A percentile compares a stretch with the other conserved stretches of the same genome.
Evolutionary conservation across 345 rosid species (phyloP).

Genomic region (Iberis pinnata): DNA sequence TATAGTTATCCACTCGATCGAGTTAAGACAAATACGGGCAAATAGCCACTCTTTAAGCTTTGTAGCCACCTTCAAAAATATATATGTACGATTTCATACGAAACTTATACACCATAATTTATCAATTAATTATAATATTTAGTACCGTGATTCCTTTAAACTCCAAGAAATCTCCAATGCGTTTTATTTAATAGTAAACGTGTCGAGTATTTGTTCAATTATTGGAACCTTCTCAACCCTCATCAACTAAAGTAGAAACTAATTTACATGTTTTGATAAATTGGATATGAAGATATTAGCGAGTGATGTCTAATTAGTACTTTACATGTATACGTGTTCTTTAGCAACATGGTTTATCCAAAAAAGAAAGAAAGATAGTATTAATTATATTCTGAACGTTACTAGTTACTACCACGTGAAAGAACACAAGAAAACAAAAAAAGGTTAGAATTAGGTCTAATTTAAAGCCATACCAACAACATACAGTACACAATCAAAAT

Average conservation of each 20-base stretch:
- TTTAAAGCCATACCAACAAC: conserved; percentile 14
- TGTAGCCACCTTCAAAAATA: conserved; percentile 12
- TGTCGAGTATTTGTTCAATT: conserved; percentile 9
- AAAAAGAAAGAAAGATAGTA: background rate
- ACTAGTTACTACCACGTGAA: conserved; percentile 24
- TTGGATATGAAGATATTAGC: background rate
- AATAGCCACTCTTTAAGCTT: background rate
- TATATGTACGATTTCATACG: conserved; percentile 14
- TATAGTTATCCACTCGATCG: conserved; percentile 19
- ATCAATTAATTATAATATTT: background rate
- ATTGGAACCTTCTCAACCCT: background rate
- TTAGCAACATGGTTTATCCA: too few relatives aligned
- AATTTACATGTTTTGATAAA: background rate
- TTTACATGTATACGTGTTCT: background rate
- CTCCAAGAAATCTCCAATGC: background rate
- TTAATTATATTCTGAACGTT: conserved; percentile 21
- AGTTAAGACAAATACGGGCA: conserved; percentile 7
- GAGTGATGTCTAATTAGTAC: background rate
- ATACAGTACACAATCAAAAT: background rate
- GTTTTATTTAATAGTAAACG: background rate
- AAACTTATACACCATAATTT: too few relatives aligned
- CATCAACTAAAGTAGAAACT: background rate
- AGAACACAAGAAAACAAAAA: background rate
- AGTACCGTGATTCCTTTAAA: background rate
- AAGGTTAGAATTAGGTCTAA: conserved; percentile 19